A percentile compares a stretch with the other conserved stretches of the same genome.
Conservation (phyloP, 139 green algal species). For the Closterium sp. region DNA sequence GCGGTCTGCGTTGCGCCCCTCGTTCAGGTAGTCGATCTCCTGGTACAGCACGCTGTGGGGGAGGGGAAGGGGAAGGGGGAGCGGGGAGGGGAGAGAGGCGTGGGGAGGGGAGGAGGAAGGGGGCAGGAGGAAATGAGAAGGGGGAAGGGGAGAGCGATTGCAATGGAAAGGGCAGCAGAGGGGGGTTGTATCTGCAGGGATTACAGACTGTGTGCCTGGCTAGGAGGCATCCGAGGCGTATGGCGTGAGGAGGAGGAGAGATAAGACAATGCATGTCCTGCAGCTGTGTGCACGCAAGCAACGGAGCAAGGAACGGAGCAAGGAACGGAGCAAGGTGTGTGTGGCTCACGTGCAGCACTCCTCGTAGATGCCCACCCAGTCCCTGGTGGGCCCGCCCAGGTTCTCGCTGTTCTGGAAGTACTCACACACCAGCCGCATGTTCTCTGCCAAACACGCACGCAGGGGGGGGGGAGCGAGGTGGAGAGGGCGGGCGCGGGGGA, state of each 20-base stretch:
- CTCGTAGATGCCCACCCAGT: constrained; percentile 99
- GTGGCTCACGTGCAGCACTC: constrained; percentile 73
- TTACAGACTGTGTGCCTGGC: neutral
- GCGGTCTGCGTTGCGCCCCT: constrained; percentile 83
- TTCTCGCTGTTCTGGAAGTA: constrained; percentile 73
- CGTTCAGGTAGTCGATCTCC: constrained; percentile 94
- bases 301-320: no score
- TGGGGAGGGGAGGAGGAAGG: neutral
- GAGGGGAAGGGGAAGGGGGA: neutral
- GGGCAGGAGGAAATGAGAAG: neutral
- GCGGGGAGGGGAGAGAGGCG: neutral
- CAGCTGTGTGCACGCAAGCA: no score
- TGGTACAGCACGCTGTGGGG: constrained; percentile 85
- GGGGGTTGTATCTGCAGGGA: neutral
- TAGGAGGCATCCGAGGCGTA: no score
- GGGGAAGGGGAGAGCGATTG: no score
- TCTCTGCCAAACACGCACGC: constrained; percentile 64
- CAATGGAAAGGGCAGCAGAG: neutral
- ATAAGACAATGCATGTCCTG: no score
- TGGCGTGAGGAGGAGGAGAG: neutral
- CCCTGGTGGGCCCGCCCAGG: constrained; percentile 88
- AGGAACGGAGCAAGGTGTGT: neutral
- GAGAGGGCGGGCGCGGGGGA: no score
- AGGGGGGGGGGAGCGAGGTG: no score
- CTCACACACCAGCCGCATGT: constrained; percentile 84